A percentile compares a stretch with the other conserved stretches of the same genome.
phyloP scores from a whole-genome alignment of 805 yeast species.

The Starmera dryadoides region DNA sequence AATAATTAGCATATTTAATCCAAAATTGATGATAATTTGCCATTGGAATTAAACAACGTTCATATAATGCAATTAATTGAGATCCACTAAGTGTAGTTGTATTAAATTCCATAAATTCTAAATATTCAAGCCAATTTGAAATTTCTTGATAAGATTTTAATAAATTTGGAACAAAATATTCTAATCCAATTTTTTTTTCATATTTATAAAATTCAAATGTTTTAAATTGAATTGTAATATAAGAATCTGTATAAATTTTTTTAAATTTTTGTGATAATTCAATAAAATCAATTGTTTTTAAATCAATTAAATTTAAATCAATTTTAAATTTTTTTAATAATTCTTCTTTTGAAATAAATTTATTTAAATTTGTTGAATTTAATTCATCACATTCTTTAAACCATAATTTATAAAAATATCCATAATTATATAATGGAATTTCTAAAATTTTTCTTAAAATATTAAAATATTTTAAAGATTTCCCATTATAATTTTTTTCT shows the following conservation, averaged over 20 bases:
- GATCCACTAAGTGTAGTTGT: constrained; percentile 4
- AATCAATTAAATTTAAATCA: constrained; percentile 1
- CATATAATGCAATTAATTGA: constrained; percentile 29
- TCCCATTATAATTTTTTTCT: constrained; percentile 29
- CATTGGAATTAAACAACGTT: constrained; percentile 40
- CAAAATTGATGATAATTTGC: constrained; percentile 41
- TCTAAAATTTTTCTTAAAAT: constrained; percentile 44
- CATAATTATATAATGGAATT: constrained; percentile 48
- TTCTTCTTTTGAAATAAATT: constrained; percentile 12
- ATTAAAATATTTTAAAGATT: constrained; percentile 14
- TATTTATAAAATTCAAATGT: constrained; percentile 40
- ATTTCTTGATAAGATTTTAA: constrained; percentile 37
- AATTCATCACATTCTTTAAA: constrained; percentile 25
- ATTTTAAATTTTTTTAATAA: constrained; percentile 14
- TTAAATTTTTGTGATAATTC: constrained; percentile 31
- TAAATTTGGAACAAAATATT: constrained; percentile 29
- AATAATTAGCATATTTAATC: constrained; percentile 41
- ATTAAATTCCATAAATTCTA: constrained; percentile 41
- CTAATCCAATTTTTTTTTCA: constrained; percentile 35
- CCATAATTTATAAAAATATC: constrained; percentile 34
- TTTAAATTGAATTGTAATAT: constrained; percentile 47
- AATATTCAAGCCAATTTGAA: constrained; percentile 51
- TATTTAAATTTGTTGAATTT: constrained; percentile 3
- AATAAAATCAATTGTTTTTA: constrained; percentile 10
- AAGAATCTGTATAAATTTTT: constrained; percentile 44